These are phyloP conservation scores for Persicaria maculosa DNA, from an alignment of 148 eudicot genomes.

Conservation along the genomic window DNA sequence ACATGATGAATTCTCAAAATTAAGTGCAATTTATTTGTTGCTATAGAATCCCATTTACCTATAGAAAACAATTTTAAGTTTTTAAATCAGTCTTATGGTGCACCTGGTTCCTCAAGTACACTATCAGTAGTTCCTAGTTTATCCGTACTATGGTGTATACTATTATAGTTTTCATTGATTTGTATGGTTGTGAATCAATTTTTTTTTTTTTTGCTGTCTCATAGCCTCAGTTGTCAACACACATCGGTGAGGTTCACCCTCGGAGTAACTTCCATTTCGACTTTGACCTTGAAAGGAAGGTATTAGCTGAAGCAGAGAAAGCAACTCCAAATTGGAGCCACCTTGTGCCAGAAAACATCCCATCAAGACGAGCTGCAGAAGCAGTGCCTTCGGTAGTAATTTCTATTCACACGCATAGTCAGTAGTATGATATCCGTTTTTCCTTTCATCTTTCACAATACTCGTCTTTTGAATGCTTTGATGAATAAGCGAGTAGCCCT, in stretches of 20 bases:
- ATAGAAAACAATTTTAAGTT: too few species aligned
- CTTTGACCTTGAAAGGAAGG: slow-evolving; percentile 74
- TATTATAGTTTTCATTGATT: neutral
- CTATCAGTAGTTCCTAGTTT: neutral
- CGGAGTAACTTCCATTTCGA: slow-evolving; percentile 79
- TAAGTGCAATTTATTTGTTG: too few species aligned
- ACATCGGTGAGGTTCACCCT: slow-evolving; percentile 65
- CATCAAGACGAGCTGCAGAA: slow-evolving; percentile 46
- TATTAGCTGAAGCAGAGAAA: slow-evolving; percentile 83
- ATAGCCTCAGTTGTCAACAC: slow-evolving; percentile 80
- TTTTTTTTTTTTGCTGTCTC: slow-evolving; percentile 7
- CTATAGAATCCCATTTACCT: too few species aligned
- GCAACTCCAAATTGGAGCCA: slow-evolving; percentile 76
- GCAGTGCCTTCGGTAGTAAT: slow-evolving; percentile 34
- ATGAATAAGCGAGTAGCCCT: too few species aligned
- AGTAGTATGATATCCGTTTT: neutral
- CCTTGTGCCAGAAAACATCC: slow-evolving; percentile 47
- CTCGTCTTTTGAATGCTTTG: neutral
- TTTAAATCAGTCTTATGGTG: neutral
- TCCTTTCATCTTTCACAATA: too few species aligned
- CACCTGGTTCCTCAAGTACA: neutral
- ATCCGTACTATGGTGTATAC: neutral
- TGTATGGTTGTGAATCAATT: neutral
- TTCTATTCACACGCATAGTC: neutral
- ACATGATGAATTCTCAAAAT: too few species aligned